phyloP scores from a whole-genome alignment of 2,329 filamentous ascomycete genomes.

The Diaporthe citriasiana region DNA sequence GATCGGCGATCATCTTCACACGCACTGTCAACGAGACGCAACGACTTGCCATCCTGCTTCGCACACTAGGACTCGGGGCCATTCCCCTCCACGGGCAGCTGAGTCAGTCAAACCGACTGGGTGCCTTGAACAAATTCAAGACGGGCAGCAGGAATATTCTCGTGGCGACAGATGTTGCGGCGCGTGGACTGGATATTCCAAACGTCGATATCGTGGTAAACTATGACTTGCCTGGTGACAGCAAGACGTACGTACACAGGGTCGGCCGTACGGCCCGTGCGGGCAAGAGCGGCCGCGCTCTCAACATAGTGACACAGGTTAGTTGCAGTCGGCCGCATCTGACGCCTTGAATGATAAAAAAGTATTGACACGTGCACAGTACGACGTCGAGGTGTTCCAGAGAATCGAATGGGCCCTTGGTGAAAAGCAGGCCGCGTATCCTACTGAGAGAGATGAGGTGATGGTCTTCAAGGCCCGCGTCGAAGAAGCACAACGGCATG shows the following conservation, averaged over 20 bases:
- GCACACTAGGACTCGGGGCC: conserved; percentile 87
- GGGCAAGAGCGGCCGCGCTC: conserved; percentile 85
- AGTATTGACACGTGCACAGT: conserved; percentile 29
- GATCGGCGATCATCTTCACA: conserved; percentile 90
- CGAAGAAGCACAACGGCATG: conserved; percentile 85
- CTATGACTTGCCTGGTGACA: conserved; percentile 85
- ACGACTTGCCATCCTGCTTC: conserved; percentile 84
- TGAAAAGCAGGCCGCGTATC: conserved; percentile 79
- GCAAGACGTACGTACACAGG: conserved; percentile 91
- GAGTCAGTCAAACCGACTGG: conserved; percentile 87
- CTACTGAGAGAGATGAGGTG: conserved; percentile 83
- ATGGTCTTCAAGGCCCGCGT: conserved; percentile 85
- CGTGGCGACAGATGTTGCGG: conserved; percentile 93
- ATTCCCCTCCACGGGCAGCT: conserved; percentile 95
- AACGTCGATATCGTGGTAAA: conserved; percentile 74
- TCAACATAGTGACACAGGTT: conserved; percentile 83
- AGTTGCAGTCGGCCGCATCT: background rate
- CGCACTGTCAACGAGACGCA: conserved; percentile 93
- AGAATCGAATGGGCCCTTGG: conserved; percentile 87
- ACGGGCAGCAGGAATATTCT: conserved; percentile 85
- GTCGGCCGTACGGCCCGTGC: conserved; percentile 91
- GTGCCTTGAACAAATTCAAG: conserved; percentile 91
- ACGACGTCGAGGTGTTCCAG: conserved; percentile 82
- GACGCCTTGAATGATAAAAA: background rate
- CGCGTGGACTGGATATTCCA: conserved; percentile 92